A percentile compares a stretch with the other conserved stretches of the same genome.
These are phyloP conservation scores for Fusarium sp. DNA, from an alignment of 2,329 filamentous ascomycete species.

Conservation along the genomic window DNA sequence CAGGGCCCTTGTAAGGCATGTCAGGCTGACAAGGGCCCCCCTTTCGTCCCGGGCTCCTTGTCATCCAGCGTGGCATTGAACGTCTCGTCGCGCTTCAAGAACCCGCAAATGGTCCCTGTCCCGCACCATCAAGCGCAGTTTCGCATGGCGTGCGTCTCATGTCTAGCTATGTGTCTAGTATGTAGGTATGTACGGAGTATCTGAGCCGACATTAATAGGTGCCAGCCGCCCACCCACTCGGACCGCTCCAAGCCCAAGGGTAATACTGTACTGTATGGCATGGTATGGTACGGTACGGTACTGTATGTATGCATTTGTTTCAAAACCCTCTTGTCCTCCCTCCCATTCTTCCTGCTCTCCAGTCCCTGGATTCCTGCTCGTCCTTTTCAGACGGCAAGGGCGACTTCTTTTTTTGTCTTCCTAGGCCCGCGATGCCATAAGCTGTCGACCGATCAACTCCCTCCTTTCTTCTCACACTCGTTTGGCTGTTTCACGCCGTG, in stretches of 20 bases:
- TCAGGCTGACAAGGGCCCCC: constrained; percentile 13
- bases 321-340: constrained; percentile 40
- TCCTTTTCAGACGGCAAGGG: constrained; percentile 41
- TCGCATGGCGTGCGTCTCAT: constrained; percentile 40
- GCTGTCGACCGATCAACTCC: constrained; percentile 5
- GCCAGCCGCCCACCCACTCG: constrained; percentile 39
- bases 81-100: constrained; percentile 38
- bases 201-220: constrained; percentile 45
- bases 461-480: constrained; percentile 38
- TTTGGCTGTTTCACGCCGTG: constrained; percentile 28
- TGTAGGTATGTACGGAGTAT: not conserved
- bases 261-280: not conserved
- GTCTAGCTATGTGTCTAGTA: constrained; percentile 1
- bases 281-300: not conserved
- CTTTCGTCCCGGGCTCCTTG: constrained; percentile 38
- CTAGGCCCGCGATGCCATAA: constrained; percentile 42
- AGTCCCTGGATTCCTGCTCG: constrained; percentile 28
- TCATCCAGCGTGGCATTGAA: constrained; percentile 45
- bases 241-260: constrained; percentile 31
- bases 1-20: constrained; percentile 24
- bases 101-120: constrained; percentile 34
- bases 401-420: constrained; percentile 13
- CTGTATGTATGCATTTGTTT: constrained; percentile 38
- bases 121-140: constrained; percentile 40
- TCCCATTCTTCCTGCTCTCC: constrained; percentile 8